Evolutionary conservation across 352 stramenopile genomes (phyloP).

Genomic region (Globisporangium paddicum): DNA sequence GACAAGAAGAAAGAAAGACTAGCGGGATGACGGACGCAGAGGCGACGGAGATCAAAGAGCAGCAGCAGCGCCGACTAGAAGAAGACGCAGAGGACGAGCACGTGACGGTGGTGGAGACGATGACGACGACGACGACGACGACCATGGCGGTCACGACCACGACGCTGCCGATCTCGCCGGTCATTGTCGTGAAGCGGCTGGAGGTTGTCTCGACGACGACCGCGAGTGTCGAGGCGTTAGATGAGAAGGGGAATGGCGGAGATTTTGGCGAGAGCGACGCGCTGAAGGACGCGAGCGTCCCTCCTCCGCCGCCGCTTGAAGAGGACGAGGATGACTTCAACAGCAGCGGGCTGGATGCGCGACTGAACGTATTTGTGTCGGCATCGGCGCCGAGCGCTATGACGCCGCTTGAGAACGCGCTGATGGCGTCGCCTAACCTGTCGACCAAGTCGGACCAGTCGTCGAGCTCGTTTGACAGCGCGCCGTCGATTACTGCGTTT

Average conservation of each 20-base stretch:
- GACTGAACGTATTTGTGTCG: conserved; percentile 22
- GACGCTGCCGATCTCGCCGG: conserved; percentile 6
- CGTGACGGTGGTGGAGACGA: neutral
- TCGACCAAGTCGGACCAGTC: conserved; percentile 33
- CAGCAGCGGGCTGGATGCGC: conserved; percentile 5
- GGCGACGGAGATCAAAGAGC: neutral
- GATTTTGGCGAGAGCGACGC: neutral
- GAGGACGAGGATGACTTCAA: neutral
- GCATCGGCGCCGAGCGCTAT: conserved; percentile 27
- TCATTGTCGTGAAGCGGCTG: conserved; percentile 9
- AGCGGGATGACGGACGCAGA: conserved; percentile 10
- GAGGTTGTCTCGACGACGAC: neutral
- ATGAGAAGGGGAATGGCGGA: neutral
- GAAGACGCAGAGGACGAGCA: neutral
- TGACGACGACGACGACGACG: neutral
- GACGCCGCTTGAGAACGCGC: conserved; percentile 28
- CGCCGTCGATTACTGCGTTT: conserved; percentile 39
- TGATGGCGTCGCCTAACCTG: conserved; percentile 21
- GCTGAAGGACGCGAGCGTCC: neutral
- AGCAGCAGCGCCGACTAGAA: neutral
- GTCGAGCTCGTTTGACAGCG: conserved; percentile 33
- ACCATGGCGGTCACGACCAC: neutral
- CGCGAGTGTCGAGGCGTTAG: neutral
- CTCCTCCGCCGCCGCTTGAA: conserved; percentile 4
- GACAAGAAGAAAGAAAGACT: neutral